phyloP scores from a whole-genome alignment of 129 eudicot species.

The Helichrysum umbraculigerum region DNA sequence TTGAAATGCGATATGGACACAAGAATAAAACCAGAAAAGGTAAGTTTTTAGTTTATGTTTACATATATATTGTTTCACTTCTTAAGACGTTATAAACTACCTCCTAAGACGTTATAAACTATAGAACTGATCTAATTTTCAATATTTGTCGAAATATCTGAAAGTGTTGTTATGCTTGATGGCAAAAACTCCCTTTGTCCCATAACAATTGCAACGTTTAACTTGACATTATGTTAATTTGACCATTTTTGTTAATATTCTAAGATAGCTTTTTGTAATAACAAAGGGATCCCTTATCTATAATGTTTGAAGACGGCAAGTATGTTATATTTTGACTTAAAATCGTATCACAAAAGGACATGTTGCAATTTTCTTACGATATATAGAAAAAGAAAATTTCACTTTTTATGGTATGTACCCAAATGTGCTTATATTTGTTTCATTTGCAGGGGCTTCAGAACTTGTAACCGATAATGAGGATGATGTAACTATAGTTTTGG shows the following conservation, averaged over 20 bases:
- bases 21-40: conserved; percentile 76
- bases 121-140: not conserved
- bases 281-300: not conserved
- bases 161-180: not conserved
- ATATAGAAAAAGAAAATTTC: not conserved
- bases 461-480: conserved; percentile 55
- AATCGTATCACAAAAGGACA: not conserved
- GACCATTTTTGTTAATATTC: not conserved
- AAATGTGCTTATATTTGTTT: conserved; percentile 2
- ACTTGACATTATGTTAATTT: not conserved
- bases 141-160: not conserved
- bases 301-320: not conserved
- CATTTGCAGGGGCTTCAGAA: conserved; percentile 56
- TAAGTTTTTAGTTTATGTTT: conserved; percentile 14
- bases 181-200: not conserved
- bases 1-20: conserved; percentile 85
- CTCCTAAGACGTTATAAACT: not conserved
- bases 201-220: not conserved
- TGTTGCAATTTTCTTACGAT: not conserved
- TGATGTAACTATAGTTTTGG: conserved; percentile 46
- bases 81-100: not conserved
- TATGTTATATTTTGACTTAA: not conserved
- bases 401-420: not conserved
- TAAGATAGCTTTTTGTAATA: not conserved
- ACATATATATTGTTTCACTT: conserved; percentile 1